Evolutionary conservation across 495 filamentous ascomycete species (phyloP).

Genomic region (Pseudoneurospora amorphoporcata): DNA sequence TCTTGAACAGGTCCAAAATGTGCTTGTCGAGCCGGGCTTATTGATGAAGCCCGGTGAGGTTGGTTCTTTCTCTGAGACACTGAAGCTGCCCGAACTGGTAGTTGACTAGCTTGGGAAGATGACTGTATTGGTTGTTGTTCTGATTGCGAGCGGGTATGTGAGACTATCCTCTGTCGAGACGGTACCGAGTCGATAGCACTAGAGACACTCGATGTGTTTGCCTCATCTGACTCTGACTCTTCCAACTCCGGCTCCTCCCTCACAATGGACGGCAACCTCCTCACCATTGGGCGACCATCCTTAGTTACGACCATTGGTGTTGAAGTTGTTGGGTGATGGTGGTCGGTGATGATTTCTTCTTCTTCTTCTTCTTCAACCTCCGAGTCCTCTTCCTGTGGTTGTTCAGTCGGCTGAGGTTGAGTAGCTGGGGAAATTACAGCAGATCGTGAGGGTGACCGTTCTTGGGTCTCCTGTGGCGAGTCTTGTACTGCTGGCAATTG

Average conservation of each 20-base stretch:
- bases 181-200: slow-evolving; percentile 26
- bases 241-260: slow-evolving; percentile 51
- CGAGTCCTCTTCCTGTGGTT: slow-evolving; percentile 1
- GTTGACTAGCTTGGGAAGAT: not conserved
- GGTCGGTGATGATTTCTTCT: not conserved
- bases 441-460: slow-evolving; percentile 3
- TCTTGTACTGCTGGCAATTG: not conserved
- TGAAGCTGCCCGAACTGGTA: not conserved
- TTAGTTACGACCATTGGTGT: not conserved
- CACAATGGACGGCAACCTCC: slow-evolving; percentile 52
- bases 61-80: slow-evolving; percentile 3
- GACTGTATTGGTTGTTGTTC: not conserved
- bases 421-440: slow-evolving; percentile 12
- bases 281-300: slow-evolving; percentile 11
- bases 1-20: slow-evolving; percentile 54
- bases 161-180: slow-evolving; percentile 14
- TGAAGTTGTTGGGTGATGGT: not conserved
- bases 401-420: slow-evolving; percentile 9
- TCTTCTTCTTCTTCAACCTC: not conserved
- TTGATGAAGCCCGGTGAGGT: slow-evolving; percentile 7
- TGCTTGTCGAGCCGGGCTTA: slow-evolving; percentile 45
- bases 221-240: slow-evolving; percentile 3
- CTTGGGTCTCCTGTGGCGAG: slow-evolving; percentile 1
- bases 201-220: slow-evolving; percentile 7
- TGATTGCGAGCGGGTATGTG: slow-evolving; percentile 1